phyloP scores from a whole-genome alignment of 2,329 filamentous ascomycete genomes.

The Penicillium sp. region DNA sequence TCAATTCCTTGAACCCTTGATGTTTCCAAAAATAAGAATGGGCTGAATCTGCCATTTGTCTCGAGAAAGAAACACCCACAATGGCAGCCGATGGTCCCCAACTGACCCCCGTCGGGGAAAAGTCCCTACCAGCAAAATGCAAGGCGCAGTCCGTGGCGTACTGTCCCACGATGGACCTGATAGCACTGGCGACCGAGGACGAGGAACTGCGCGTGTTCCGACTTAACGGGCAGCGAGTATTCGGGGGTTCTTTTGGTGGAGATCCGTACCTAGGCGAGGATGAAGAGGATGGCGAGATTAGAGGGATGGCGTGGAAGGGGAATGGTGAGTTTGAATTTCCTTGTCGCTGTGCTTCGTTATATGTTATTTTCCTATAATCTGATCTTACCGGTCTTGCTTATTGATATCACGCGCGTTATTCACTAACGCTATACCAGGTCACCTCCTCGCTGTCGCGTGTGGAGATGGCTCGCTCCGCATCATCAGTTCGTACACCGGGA shows the following conservation, averaged over 20 bases:
- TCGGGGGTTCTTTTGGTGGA: conserved; percentile 40
- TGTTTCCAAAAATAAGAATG: conserved; percentile 18
- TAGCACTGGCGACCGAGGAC: conserved; percentile 60
- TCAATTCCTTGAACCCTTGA: not conserved
- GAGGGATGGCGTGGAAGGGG: conserved; percentile 54
- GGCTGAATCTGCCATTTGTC: conserved; percentile 12
- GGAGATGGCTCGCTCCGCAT: conserved; percentile 70
- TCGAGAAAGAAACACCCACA: conserved; percentile 2
- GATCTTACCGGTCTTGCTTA: not conserved
- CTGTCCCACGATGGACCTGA: conserved; percentile 76
- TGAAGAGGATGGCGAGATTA: conserved; percentile 37
- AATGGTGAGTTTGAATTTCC: conserved; percentile 47
- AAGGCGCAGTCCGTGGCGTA: conserved; percentile 53
- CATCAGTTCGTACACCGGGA: conserved; percentile 70
- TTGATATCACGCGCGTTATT: not conserved
- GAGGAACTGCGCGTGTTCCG: conserved; percentile 67
- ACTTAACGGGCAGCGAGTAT: conserved; percentile 63
- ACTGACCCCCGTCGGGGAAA: conserved; percentile 35
- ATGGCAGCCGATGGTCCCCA: conserved; percentile 27
- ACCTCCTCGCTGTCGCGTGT: conserved; percentile 74
- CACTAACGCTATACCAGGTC: conserved; percentile 27
- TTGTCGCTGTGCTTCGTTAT: not conserved
- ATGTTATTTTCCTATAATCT: not conserved
- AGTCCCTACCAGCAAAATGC: conserved; percentile 36
- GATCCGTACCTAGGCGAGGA: conserved; percentile 35